Evolutionary conservation across 2,329 filamentous ascomycete genomes (phyloP).

Genomic region (Beauveria asiatica): DNA sequence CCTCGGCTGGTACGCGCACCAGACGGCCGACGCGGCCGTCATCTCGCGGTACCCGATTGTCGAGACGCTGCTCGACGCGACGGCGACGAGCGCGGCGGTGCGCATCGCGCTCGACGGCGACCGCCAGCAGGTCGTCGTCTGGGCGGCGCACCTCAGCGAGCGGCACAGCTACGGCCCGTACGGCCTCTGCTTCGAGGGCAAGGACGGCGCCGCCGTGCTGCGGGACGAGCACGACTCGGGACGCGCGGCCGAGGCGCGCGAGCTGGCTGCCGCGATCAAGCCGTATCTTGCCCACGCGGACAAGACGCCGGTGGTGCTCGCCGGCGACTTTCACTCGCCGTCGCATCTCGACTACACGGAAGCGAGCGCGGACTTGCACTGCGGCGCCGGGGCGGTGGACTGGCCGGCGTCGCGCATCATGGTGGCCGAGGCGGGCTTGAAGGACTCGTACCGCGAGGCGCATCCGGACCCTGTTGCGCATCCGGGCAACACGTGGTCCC

Average conservation of each 20-base stretch:
- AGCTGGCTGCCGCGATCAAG: slow-evolving; percentile 25
- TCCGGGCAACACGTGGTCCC: slow-evolving; percentile 33
- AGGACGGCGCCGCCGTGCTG: slow-evolving; percentile 23
- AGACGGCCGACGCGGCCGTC: slow-evolving; percentile 25
- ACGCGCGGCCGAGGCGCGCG: slow-evolving; percentile 28
- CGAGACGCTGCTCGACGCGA: slow-evolving; percentile 18
- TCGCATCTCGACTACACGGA: slow-evolving; percentile 34
- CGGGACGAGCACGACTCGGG: slow-evolving; percentile 26
- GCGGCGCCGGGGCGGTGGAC: slow-evolving; percentile 23
- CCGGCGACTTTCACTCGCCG: slow-evolving; percentile 35
- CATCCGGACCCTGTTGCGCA: slow-evolving; percentile 25
- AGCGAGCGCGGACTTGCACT: slow-evolving; percentile 24
- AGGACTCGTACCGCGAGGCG: slow-evolving; percentile 31
- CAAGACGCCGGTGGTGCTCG: slow-evolving; percentile 27
- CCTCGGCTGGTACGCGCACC: slow-evolving; percentile 30
- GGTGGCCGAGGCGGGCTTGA: slow-evolving; percentile 24
- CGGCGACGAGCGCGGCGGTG: slow-evolving; percentile 22
- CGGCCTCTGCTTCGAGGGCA: slow-evolving; percentile 31
- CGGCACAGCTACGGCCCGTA: slow-evolving; percentile 31
- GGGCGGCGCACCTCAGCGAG: slow-evolving; percentile 26
- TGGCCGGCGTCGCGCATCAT: slow-evolving; percentile 31
- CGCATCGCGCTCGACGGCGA: slow-evolving; percentile 26
- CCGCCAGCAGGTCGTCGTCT: slow-evolving; percentile 25
- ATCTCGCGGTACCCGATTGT: slow-evolving; percentile 32
- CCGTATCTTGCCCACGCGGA: slow-evolving; percentile 22